Percentiles rank a stretch among this genome's conserved stretches.
phyloP scores from a whole-genome alignment of 2,329 filamentous ascomycete genomes.

The Penicillium sclerotigenum region DNA sequence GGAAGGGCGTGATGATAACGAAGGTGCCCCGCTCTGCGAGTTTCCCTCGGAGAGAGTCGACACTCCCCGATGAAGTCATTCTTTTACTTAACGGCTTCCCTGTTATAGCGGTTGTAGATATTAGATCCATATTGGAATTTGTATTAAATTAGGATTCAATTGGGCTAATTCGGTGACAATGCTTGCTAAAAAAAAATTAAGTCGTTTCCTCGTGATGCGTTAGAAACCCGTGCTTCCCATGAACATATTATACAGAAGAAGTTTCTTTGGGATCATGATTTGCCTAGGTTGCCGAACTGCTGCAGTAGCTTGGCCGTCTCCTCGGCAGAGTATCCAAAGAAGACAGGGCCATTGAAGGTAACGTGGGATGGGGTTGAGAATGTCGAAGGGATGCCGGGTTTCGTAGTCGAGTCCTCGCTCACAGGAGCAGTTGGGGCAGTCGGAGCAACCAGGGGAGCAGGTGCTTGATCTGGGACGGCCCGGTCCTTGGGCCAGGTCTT shows the following conservation, averaged over 20 bases:
- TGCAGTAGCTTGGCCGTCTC: conserved; percentile 75
- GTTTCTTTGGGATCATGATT: conserved; percentile 7
- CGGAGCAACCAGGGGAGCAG: not conserved
- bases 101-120: not conserved
- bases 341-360: conserved; percentile 89
- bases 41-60: conserved; percentile 21
- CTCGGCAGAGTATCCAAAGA: conserved; percentile 84
- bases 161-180: not conserved
- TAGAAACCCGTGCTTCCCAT: conserved; percentile 8
- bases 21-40: conserved; percentile 15
- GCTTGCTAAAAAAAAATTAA: not conserved
- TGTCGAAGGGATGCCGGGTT: conserved; percentile 5
- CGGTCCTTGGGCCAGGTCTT: conserved; percentile 2
- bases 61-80: conserved; percentile 7
- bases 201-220: conserved; percentile 21
- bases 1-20: conserved; percentile 1
- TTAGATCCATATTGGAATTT: not conserved
- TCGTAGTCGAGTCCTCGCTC: conserved; percentile 6
- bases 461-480: not conserved
- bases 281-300: conserved; percentile 40
- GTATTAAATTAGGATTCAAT: not conserved
- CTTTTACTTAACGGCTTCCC: not conserved
- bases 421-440: not conserved
- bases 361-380: conserved; percentile 57
- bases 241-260: conserved; percentile 1